A percentile compares a stretch with the other conserved stretches of the same genome.
Evolutionary conservation across 73 alveolate genomes (phyloP).

Genomic region (Halteria grandinella): DNA sequence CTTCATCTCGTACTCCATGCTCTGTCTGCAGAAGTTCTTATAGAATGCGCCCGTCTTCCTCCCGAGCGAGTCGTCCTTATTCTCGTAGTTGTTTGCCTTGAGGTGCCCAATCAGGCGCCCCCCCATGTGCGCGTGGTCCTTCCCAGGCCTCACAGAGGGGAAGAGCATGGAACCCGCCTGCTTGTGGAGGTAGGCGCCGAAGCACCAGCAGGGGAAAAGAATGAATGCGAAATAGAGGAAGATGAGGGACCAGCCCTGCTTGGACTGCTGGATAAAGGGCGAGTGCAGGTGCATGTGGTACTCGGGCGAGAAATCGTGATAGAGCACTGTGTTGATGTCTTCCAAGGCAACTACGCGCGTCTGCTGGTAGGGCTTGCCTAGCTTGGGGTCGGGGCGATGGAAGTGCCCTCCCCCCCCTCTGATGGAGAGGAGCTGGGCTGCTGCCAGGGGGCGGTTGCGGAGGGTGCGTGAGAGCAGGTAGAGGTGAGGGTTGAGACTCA

Average conservation of each 20-base stretch:
- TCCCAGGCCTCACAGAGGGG: constrained; percentile 53
- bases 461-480: constrained; percentile 18
- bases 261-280: not conserved
- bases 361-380: constrained; percentile 19
- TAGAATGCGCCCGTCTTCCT: constrained; percentile 49
- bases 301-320: constrained; percentile 55
- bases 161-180: not conserved
- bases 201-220: constrained; percentile 14
- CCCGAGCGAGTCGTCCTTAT: constrained; percentile 29
- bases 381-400: constrained; percentile 56
- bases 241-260: constrained; percentile 46
- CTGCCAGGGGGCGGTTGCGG: not conserved
- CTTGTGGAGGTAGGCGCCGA: constrained; percentile 2
- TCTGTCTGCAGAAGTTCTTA: constrained; percentile 13
- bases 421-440: not conserved
- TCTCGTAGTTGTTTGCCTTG: constrained; percentile 40
- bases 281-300: constrained; percentile 50
- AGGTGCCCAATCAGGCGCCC: constrained; percentile 14
- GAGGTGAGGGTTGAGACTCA: constrained; percentile 45
- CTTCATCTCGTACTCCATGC: not conserved
- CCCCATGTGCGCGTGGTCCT: constrained; percentile 39
- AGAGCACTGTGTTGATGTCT: constrained; percentile 39
- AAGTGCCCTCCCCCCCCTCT: constrained; percentile 58
- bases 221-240: constrained; percentile 6
- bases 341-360: constrained; percentile 25